These are phyloP conservation scores for Tetrastigma voinierianum DNA, from an alignment of 164 flowering plant species.

Conservation along the genomic window DNA sequence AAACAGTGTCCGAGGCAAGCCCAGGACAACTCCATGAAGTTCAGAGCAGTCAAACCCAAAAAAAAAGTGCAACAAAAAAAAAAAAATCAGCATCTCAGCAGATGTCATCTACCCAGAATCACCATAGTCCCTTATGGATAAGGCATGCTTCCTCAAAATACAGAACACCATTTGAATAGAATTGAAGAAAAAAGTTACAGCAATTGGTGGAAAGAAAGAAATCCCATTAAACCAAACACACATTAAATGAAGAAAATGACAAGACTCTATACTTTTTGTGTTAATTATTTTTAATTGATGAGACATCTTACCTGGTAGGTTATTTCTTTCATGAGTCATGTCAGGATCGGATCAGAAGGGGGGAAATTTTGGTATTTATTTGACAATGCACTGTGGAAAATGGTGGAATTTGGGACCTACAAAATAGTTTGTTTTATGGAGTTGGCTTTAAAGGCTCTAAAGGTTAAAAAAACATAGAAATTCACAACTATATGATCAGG, in stretches of 20 bases:
- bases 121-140: neutral
- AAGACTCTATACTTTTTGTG: constrained; percentile 15
- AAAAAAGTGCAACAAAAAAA: constrained; percentile 18
- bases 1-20: constrained; percentile 1
- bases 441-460: constrained; percentile 4
- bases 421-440: constrained; percentile 11
- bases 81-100: constrained; percentile 4
- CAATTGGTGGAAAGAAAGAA: neutral
- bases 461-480: neutral
- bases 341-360: too few relatives aligned
- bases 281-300: constrained; percentile 19
- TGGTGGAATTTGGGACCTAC: constrained; percentile 9
- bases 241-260: constrained; percentile 32
- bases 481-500: constrained; percentile 12
- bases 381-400: constrained; percentile 13
- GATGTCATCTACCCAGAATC: neutral
- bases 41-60: constrained; percentile 35
- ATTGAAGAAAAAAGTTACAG: constrained; percentile 1
- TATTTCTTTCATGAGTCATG: neutral
- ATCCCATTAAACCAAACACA: neutral
- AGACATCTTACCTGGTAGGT: constrained; percentile 28
- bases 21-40: constrained; percentile 3
- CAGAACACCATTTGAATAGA: neutral
- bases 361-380: constrained; percentile 8
- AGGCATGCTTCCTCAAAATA: neutral